Evolutionary conservation across 2,329 filamentous ascomycete species (phyloP).

Genomic region (Microcyclosporella mali): DNA sequence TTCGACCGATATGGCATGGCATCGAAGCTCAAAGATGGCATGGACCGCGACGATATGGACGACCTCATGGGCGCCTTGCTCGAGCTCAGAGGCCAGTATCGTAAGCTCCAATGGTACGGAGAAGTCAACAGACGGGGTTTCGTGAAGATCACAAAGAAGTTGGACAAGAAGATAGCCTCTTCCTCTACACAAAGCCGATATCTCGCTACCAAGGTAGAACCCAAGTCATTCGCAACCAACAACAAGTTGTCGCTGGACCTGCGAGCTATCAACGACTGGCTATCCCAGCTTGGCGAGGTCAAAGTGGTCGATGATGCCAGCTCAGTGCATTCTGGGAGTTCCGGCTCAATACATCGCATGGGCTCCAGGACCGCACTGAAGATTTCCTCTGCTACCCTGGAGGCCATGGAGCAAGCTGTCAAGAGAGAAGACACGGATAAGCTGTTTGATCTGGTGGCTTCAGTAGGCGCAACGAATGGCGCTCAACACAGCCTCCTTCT

Average conservation of each 20-base stretch:
- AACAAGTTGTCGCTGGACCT: conserved; percentile 51
- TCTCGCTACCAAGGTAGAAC: conserved; percentile 83
- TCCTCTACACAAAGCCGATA: conserved; percentile 73
- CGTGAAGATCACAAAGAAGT: conserved; percentile 97
- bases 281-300: conserved; percentile 72
- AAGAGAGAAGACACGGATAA: conserved; percentile 58
- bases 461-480: conserved; percentile 33
- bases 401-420: conserved; percentile 66
- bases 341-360: conserved; percentile 66
- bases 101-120: conserved; percentile 95
- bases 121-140: conserved; percentile 95
- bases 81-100: conserved; percentile 77
- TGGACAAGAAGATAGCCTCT: conserved; percentile 85
- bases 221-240: conserved; percentile 79
- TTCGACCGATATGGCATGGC: conserved; percentile 79
- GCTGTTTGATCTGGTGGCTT: conserved; percentile 43
- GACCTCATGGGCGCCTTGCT: conserved; percentile 86
- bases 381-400: conserved; percentile 61
- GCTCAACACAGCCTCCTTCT: conserved; percentile 63
- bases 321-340: conserved; percentile 56
- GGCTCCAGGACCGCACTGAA: conserved; percentile 70
- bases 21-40: conserved; percentile 60
- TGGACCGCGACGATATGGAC: conserved; percentile 84
- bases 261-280: conserved; percentile 79
- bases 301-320: conserved; percentile 69